Evolutionary conservation across 2,329 filamentous ascomycete genomes (phyloP).

Genomic region (Esteya vermicola): DNA sequence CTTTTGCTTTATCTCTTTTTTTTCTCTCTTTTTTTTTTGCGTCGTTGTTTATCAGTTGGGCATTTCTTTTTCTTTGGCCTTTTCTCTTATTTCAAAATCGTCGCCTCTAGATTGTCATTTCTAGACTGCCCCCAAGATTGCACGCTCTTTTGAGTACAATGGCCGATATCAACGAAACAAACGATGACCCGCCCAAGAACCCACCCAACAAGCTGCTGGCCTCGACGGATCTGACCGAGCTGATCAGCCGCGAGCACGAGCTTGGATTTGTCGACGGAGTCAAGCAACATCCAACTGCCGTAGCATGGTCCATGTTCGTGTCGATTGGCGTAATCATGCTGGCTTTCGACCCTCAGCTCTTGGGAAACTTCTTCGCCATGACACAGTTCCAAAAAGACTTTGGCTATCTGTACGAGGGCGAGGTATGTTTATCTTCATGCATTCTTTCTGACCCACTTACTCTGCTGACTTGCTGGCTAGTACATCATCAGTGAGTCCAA

Average conservation of each 20-base stretch:
- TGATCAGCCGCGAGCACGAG: conserved; percentile 18
- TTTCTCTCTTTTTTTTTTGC: too few relatives aligned
- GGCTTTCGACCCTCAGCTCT: conserved; percentile 50
- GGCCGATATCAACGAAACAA: background rate
- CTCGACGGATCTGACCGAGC: background rate
- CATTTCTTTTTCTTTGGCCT: too few relatives aligned
- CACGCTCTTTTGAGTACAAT: too few relatives aligned
- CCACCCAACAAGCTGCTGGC: too few relatives aligned
- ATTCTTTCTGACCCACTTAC: background rate
- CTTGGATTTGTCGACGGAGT: conserved; percentile 25
- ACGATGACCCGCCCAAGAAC: background rate
- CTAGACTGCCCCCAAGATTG: too few relatives aligned
- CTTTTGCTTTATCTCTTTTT: too few relatives aligned
- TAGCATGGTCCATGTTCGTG: conserved; percentile 44
- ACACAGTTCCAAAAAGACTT: conserved; percentile 43
- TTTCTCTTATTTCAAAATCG: too few relatives aligned
- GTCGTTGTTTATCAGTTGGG: too few relatives aligned
- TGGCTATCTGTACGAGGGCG: conserved; percentile 32
- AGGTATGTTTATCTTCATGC: conserved; percentile 10
- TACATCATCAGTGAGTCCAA: conserved; percentile 1
- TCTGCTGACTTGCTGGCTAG: background rate
- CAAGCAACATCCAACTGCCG: conserved; percentile 28
- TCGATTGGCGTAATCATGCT: conserved; percentile 30
- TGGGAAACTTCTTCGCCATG: conserved; percentile 46
- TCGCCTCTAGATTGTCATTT: too few relatives aligned